Percentiles rank a stretch among this genome's conserved stretches.
These are phyloP conservation scores for Xylariomycetidae sp. DNA, from an alignment of 2,329 filamentous ascomycete genomes.

Conservation along the genomic window DNA sequence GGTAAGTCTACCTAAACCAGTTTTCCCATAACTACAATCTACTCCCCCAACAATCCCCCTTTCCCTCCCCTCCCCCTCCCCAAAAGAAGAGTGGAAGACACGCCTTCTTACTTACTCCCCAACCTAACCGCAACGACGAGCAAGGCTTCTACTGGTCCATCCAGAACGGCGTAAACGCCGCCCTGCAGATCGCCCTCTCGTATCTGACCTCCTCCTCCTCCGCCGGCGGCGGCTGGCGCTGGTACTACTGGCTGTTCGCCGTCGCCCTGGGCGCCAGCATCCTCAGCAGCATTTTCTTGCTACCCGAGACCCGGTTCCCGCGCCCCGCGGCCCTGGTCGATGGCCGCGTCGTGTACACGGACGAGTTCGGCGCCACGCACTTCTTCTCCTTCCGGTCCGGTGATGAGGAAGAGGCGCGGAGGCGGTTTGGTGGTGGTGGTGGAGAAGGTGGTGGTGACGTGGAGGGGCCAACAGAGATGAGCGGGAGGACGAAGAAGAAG, in stretches of 20 bases:
- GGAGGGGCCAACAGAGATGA: too few relatives aligned
- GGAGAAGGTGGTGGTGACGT: too few relatives aligned
- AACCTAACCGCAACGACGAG: too few relatives aligned
- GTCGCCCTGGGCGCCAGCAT: constrained; percentile 30
- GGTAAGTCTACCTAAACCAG: constrained; percentile 11
- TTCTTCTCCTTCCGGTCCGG: too few relatives aligned
- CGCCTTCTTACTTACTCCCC: too few relatives aligned
- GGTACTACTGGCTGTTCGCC: constrained; percentile 37
- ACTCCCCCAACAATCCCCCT: too few relatives aligned
- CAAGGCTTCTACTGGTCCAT: constrained; percentile 31
- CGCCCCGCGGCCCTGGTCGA: constrained; percentile 28
- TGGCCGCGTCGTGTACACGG: constrained; percentile 31
- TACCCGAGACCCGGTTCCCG: constrained; percentile 36
- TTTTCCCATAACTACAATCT: too few relatives aligned
- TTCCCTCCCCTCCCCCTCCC: too few relatives aligned
- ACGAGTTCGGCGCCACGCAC: constrained; percentile 32
- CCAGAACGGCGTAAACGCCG: constrained; percentile 30
- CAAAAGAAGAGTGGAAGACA: too few relatives aligned
- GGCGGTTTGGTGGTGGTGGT: too few relatives aligned
- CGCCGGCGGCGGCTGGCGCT: constrained; percentile 33
- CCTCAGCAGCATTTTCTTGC: constrained; percentile 31
- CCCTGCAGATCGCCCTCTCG: constrained; percentile 29
- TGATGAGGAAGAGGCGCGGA: constrained; percentile 25
- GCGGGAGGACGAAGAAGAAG: constrained; percentile 1
- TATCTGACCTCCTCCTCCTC: too few relatives aligned